phyloP scores from a whole-genome alignment of 768 basidiomycete genomes.

The Rhizopogon rudus region DNA sequence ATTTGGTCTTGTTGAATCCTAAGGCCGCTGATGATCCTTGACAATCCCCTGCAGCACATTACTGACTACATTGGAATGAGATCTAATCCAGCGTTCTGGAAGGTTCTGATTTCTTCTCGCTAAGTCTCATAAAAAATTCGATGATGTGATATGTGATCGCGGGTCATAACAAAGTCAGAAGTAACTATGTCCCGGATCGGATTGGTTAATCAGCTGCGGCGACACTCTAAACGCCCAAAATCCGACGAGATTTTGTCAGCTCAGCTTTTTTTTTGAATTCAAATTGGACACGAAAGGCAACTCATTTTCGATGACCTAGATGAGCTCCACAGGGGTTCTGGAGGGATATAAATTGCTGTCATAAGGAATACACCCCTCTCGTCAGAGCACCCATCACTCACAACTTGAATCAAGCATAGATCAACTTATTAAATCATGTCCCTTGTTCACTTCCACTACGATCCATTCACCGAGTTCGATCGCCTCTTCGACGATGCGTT shows the following conservation, averaged over 20 bases:
- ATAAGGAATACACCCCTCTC: not conserved
- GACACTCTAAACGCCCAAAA: no score
- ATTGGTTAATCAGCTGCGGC: no score
- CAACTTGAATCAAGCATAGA: not conserved
- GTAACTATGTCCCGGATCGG: no score
- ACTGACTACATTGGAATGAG: no score
- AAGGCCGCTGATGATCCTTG: no score
- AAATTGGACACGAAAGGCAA: no score
- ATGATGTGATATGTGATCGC: no score
- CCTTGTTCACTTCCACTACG: conserved; percentile 25
- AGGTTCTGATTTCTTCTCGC: not conserved
- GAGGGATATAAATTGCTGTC: not conserved
- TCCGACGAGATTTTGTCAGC: no score
- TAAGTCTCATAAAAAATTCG: no score
- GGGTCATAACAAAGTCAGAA: no score
- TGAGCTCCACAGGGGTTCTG: not conserved
- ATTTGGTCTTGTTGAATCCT: not conserved
- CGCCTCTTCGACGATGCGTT: conserved; percentile 39
- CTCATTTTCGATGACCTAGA: not conserved
- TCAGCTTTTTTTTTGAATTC: no score
- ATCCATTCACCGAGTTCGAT: conserved; percentile 37
- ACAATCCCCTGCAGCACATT: no score
- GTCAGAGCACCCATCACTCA: not conserved
- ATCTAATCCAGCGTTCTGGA: not conserved
- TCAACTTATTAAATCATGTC: conserved; percentile 15